Evolutionary conservation across 2,329 filamentous ascomycete genomes (phyloP).

Genomic region (Penicillium hordei): DNA sequence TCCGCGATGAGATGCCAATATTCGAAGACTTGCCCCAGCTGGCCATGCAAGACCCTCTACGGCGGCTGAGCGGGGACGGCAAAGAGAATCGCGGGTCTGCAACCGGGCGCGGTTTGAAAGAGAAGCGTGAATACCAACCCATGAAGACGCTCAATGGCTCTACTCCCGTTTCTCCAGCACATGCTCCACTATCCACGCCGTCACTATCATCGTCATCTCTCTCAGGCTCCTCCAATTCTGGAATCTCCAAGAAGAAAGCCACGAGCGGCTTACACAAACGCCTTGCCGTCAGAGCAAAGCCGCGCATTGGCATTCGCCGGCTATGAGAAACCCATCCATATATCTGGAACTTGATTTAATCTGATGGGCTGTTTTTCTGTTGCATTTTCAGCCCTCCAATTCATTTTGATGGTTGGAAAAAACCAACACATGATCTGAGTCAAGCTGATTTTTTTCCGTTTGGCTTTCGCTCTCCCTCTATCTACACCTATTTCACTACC

Average conservation of each 20-base stretch:
- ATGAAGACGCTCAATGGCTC: constrained; percentile 2
- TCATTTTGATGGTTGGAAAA: background rate
- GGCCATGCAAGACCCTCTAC: constrained; percentile 12
- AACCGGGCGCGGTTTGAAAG: constrained; percentile 16
- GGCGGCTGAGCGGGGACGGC: constrained; percentile 18
- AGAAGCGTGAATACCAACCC: constrained; percentile 8
- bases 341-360: background rate
- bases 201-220: constrained; percentile 1
- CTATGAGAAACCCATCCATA: constrained; percentile 22
- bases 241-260: constrained; percentile 21
- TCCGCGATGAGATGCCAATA: constrained; percentile 33
- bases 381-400: background rate
- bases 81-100: constrained; percentile 23
- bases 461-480: background rate
- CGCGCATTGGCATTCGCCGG: constrained; percentile 38
- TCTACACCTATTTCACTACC: background rate
- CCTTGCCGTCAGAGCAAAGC: constrained; percentile 30
- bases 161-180: background rate
- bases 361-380: background rate
- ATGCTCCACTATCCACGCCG: background rate
- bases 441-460: background rate
- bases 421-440: background rate
- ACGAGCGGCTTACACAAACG: constrained; percentile 25
- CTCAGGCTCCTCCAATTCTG: constrained; percentile 15
- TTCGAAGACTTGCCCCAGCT: constrained; percentile 33